Percentiles rank a stretch among this genome's conserved stretches.
Conservation (phyloP, 768 basidiomycete species). For the Boletus rubescentipes region DNA sequence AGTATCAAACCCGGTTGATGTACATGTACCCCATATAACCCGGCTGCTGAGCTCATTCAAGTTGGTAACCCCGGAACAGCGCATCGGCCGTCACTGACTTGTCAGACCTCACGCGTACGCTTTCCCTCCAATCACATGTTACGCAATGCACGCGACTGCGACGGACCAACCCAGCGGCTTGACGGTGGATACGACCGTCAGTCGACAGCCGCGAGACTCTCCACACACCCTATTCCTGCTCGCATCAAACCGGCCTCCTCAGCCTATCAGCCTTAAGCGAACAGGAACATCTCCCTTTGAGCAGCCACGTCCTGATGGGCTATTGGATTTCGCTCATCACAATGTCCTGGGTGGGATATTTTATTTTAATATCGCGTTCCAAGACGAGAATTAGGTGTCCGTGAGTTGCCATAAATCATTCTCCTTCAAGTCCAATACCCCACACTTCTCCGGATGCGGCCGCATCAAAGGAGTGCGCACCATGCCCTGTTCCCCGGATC, state of each 20-base stretch:
- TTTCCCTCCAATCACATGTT: background rate
- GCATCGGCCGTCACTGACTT: too few relatives aligned
- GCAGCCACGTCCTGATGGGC: background rate
- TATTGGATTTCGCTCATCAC: too few relatives aligned
- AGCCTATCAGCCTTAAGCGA: background rate
- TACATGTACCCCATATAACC: background rate
- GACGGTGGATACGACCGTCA: too few relatives aligned
- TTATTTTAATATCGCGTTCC: background rate
- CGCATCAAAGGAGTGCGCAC: background rate
- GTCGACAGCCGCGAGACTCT: background rate
- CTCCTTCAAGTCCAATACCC: background rate
- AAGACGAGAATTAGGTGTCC: background rate
- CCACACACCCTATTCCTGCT: background rate
- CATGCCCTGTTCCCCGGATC: background rate
- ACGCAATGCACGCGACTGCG: background rate
- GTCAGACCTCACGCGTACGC: too few relatives aligned
- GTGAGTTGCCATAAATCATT: too few relatives aligned
- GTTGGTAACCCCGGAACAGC: background rate
- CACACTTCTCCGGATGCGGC: background rate
- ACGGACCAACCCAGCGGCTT: too few relatives aligned
- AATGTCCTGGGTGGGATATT: too few relatives aligned
- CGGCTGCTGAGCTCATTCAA: constrained; percentile 9
- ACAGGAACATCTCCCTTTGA: background rate
- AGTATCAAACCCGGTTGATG: background rate
- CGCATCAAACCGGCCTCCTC: background rate